phyloP scores from a whole-genome alignment of 768 basidiomycete genomes.

The Tubosaeta sp. region DNA sequence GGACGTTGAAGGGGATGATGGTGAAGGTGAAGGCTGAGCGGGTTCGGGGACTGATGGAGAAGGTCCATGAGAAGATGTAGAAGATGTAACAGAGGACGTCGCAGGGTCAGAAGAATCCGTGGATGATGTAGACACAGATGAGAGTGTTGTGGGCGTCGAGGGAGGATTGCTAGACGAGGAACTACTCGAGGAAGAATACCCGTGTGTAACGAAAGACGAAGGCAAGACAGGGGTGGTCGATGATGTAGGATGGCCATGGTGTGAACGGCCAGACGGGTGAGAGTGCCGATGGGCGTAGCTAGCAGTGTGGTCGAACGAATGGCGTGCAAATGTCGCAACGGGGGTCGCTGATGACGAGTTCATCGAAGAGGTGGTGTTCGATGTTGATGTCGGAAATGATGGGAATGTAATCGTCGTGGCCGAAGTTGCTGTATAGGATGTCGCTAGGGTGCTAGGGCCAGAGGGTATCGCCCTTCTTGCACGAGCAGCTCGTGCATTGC shows the following conservation, averaged over 20 bases:
- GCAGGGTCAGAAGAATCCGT: background rate
- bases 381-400: slow-evolving; percentile 1
- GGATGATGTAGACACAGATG: background rate
- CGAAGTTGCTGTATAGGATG: slow-evolving; percentile 2
- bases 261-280: background rate
- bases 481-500: slow-evolving; percentile 36
- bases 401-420: slow-evolving; percentile 10
- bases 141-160: background rate
- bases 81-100: background rate
- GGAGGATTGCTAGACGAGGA: background rate
- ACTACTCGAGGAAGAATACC: background rate
- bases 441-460: background rate
- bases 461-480: slow-evolving; percentile 26
- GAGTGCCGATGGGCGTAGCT: background rate
- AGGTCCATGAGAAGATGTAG: background rate
- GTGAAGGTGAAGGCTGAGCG: background rate
- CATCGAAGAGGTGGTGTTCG: background rate
- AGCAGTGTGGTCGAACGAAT: slow-evolving; percentile 2
- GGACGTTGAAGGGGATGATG: background rate
- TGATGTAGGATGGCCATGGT: background rate
- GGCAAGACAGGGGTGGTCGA: background rate
- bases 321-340: background rate
- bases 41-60: background rate
- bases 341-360: background rate
- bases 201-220: background rate